phyloP scores from a whole-genome alignment of 1,284 basidiomycete species.

The Melampsora americana region DNA sequence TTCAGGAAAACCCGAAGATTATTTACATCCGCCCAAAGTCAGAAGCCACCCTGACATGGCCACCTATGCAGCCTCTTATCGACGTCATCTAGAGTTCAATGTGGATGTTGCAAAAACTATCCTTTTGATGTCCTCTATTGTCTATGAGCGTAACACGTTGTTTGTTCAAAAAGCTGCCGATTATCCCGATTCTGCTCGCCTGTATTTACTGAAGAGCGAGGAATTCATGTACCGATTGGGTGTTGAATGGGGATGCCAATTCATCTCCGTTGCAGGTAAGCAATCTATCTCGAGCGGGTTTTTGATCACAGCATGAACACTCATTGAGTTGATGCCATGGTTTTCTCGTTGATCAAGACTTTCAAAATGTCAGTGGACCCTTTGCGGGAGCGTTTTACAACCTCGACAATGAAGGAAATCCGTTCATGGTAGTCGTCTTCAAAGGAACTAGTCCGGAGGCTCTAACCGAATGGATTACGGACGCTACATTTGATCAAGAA shows the following conservation, averaged over 20 bases:
- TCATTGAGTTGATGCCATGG: background rate
- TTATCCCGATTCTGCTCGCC: background rate
- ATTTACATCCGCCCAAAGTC: background rate
- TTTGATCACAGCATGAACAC: background rate
- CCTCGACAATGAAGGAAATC: conserved; percentile 6
- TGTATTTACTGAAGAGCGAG: conserved; percentile 23
- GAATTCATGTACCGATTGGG: conserved; percentile 8
- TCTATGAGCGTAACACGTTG: conserved; percentile 17
- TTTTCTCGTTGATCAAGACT: conserved; percentile 10
- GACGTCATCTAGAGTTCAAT: conserved; percentile 3
- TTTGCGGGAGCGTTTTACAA: conserved; percentile 31
- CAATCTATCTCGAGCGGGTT: background rate
- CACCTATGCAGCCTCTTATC: background rate
- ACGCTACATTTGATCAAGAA: conserved; percentile 8
- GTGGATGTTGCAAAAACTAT: conserved; percentile 20
- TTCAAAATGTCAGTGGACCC: conserved; percentile 9
- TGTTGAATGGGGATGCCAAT: conserved; percentile 13
- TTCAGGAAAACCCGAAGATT: background rate
- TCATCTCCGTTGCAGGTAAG: conserved; percentile 28
- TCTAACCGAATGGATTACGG: conserved; percentile 23
- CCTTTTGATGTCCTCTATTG: conserved; percentile 27
- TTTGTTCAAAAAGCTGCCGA: conserved; percentile 15
- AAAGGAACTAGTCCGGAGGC: conserved; percentile 21
- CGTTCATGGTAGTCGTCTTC: conserved; percentile 22
- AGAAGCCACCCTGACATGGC: no score